Base-by-base conservation (phyloP, 129 eudicot genomes). In the Centella asiatica region DNA sequence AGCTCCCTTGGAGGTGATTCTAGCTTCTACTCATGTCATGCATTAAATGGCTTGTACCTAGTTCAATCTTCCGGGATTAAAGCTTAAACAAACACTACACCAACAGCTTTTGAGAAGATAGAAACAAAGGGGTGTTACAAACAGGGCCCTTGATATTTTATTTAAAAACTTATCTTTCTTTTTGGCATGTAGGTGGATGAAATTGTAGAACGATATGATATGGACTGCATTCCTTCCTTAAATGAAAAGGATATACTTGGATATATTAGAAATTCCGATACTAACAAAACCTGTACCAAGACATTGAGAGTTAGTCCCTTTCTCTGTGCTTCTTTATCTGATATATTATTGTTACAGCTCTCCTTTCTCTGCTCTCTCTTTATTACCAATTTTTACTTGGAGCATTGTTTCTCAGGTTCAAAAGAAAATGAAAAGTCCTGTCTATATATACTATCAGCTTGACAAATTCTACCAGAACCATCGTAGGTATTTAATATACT, bases 401-500 rank as follows among this genome's bases (percentile, higher is more conserved):
- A 49, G 34, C 20, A 69, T 17, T 72, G 44, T 31, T 47, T 23
- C 54, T 44, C 75, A 92, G 98, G 84, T 92, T 59, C 77, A 85
- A n/a, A 92, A 87, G 79, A 74, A 69, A 72, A 92, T 92, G 99
- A 76, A 65, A 33, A 53, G 76, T 19, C 99, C 99, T 5, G 70
- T 92, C 48, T 87, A 64, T 37, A 76, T 92, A 19, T 92, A 92
- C 70, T 92, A 87, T 70, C 90, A 87, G 83, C 94, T 92, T 1
- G 95, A 84, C 42, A 78, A 87, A 67, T 92, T 83, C 84, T 87
- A 79, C 66, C 98, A 90, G 58, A 90, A 90, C 53, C 98, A 90
- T 73, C 87, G 97, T 8, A 66, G 95, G 89, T 77, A 72, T 45
- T 74, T 60, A 28, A 3, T n/a, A 25, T 31, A 32, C 20, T 17